Percentiles rank a stretch among this genome's conserved stretches.
These are phyloP conservation scores for Aspergillus proliferans DNA, from an alignment of 2,329 filamentous ascomycete genomes.

Conservation along the genomic window DNA sequence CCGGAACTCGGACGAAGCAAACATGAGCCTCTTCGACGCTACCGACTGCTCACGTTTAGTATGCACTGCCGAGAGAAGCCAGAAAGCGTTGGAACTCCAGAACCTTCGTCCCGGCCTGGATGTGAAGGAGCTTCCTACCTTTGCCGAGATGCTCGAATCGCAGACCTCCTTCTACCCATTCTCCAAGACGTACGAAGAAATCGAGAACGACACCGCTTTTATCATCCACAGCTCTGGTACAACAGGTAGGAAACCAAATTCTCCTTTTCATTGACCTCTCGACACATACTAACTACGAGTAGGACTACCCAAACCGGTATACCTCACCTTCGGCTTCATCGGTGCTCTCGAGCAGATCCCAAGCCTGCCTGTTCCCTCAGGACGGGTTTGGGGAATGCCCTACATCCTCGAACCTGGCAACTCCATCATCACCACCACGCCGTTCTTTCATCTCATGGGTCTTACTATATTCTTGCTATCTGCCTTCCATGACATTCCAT, in stretches of 20 bases:
- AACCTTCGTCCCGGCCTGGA: slow-evolving; percentile 3
- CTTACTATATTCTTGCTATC: slow-evolving; percentile 6
- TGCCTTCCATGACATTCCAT: slow-evolving; percentile 8
- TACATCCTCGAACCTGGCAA: slow-evolving; percentile 3
- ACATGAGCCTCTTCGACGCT: slow-evolving; percentile 10
- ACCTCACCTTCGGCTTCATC: slow-evolving; percentile 14
- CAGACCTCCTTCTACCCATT: slow-evolving; percentile 6
- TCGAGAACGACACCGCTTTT: slow-evolving; percentile 16
- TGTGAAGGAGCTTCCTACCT: slow-evolving; percentile 5
- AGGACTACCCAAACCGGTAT: slow-evolving; percentile 16
- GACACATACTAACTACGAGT: neutral
- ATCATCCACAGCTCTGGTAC: slow-evolving; percentile 32
- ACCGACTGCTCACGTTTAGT: slow-evolving; percentile 15
- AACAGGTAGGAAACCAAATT: slow-evolving; percentile 17
- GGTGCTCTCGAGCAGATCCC: slow-evolving; percentile 4
- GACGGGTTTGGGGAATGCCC: slow-evolving; percentile 1
- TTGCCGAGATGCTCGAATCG: neutral
- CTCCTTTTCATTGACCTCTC: too few species aligned
- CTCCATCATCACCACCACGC: slow-evolving; percentile 9
- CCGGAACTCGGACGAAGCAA: slow-evolving; percentile 14
- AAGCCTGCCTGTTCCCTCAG: slow-evolving; percentile 3
- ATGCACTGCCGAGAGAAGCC: slow-evolving; percentile 21
- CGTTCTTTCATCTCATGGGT: slow-evolving; percentile 20
- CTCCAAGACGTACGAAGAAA: slow-evolving; percentile 14
- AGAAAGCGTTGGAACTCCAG: slow-evolving; percentile 13